phyloP scores from a whole-genome alignment of 2,329 filamentous ascomycete genomes.

The Fusarium oligoseptatum region DNA sequence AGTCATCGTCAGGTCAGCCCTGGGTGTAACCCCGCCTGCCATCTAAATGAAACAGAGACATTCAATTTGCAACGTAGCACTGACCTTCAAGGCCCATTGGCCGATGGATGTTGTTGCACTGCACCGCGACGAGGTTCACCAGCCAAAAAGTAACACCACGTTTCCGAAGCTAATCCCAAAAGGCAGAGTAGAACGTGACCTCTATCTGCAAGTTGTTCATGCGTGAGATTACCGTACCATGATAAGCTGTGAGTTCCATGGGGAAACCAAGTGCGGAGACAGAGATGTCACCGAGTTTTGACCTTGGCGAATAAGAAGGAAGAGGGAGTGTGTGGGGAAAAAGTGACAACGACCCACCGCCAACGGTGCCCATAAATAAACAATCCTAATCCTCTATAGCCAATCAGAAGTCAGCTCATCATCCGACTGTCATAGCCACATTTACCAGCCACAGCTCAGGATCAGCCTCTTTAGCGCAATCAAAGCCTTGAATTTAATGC shows the following conservation, averaged over 20 bases:
- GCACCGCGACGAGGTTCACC: not conserved
- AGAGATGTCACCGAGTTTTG: not conserved
- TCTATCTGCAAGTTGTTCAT: not conserved
- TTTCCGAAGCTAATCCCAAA: not conserved
- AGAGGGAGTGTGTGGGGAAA: not conserved
- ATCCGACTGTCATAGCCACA: no score
- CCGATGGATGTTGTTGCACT: not conserved
- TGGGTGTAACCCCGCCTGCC: constrained; percentile 4
- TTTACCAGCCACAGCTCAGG: no score
- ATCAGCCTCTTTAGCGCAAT: no score
- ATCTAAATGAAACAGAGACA: not conserved
- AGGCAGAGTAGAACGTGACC: not conserved
- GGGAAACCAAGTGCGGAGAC: not conserved
- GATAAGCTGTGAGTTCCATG: not conserved
- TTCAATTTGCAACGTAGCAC: constrained; percentile 35
- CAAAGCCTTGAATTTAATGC: no score
- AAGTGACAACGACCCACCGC: no score
- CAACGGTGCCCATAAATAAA: no score
- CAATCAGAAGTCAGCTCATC: no score
- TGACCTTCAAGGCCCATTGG: not conserved
- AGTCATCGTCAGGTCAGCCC: not conserved
- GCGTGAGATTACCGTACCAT: not conserved
- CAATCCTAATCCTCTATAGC: no score
- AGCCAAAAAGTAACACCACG: not conserved
- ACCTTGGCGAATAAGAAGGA: not conserved